Conservation (phyloP, 2,329 filamentous ascomycete genomes). For the Chaetothyriales sp. region DNA sequence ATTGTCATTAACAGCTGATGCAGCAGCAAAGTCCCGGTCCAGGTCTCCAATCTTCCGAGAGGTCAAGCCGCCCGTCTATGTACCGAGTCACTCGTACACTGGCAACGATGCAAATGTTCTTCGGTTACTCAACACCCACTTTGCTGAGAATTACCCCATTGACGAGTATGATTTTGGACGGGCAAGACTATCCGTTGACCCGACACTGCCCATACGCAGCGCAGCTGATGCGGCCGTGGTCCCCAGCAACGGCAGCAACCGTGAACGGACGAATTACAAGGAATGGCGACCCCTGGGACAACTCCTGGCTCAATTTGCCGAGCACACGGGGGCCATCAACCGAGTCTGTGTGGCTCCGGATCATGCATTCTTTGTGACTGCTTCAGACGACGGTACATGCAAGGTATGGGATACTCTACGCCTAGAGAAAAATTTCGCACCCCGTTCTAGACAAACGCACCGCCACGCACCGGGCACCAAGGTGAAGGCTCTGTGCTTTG, state of each 20-base stretch:
- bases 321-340: constrained; percentile 72
- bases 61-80: constrained; percentile 33
- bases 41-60: constrained; percentile 12
- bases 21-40: constrained; percentile 14
- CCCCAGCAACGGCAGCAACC: constrained; percentile 16
- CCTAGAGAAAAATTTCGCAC: constrained; percentile 79
- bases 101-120: constrained; percentile 57
- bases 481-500: constrained; percentile 73
- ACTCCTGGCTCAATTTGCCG: constrained; percentile 74
- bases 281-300: constrained; percentile 75
- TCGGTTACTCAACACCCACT: constrained; percentile 68
- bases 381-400: constrained; percentile 77
- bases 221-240: constrained; percentile 36
- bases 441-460: constrained; percentile 76
- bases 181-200: constrained; percentile 54
- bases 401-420: constrained; percentile 88
- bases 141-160: constrained; percentile 49
- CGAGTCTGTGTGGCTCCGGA: constrained; percentile 74
- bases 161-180: constrained; percentile 60
- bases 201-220: constrained; percentile 39
- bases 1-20: constrained; percentile 25
- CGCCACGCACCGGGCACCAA: constrained; percentile 56
- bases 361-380: constrained; percentile 88
- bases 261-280: constrained; percentile 28
- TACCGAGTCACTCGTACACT: constrained; percentile 65